Conservation (phyloP, 352 stramenopile species). For the Phytophthora pistaciae region DNA sequence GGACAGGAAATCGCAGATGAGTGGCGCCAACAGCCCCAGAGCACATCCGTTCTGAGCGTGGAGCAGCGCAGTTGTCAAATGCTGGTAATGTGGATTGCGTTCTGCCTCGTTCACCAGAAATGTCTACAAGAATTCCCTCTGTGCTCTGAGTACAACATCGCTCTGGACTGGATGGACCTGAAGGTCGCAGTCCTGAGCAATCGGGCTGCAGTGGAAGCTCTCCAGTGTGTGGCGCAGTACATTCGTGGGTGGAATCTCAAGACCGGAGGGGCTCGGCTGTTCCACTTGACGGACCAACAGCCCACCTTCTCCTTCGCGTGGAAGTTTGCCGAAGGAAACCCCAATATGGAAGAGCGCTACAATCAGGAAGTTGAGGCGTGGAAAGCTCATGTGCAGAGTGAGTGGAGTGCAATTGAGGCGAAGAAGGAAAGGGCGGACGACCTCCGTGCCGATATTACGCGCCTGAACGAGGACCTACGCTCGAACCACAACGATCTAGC, state of each 20-base stretch:
- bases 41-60: slow-evolving; percentile 29
- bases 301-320: slow-evolving; percentile 49
- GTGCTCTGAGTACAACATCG: slow-evolving; percentile 43
- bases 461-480: background rate
- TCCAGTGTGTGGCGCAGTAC: slow-evolving; percentile 46
- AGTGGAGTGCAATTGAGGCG: slow-evolving; percentile 24
- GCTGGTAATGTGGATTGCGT: slow-evolving; percentile 52
- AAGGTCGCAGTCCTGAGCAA: slow-evolving; percentile 45
- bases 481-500: background rate
- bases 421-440: slow-evolving; percentile 20
- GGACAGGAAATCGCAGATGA: slow-evolving; percentile 10
- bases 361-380: slow-evolving; percentile 20
- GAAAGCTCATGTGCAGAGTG: slow-evolving; percentile 9
- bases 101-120: slow-evolving; percentile 49
- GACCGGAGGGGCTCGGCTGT: slow-evolving; percentile 26
- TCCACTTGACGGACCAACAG: slow-evolving; percentile 46
- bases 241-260: slow-evolving; percentile 45
- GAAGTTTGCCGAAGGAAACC: slow-evolving; percentile 25
- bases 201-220: slow-evolving; percentile 29
- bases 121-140: slow-evolving; percentile 14
- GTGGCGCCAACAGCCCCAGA: slow-evolving; percentile 24
- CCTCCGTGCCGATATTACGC: slow-evolving; percentile 19
- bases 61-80: slow-evolving; percentile 50
- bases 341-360: slow-evolving; percentile 15
- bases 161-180: slow-evolving; percentile 47